These are phyloP conservation scores for Solanum ahanhuiri DNA, from an alignment of 257 asterid genomes.

Conservation along the genomic window DNA sequence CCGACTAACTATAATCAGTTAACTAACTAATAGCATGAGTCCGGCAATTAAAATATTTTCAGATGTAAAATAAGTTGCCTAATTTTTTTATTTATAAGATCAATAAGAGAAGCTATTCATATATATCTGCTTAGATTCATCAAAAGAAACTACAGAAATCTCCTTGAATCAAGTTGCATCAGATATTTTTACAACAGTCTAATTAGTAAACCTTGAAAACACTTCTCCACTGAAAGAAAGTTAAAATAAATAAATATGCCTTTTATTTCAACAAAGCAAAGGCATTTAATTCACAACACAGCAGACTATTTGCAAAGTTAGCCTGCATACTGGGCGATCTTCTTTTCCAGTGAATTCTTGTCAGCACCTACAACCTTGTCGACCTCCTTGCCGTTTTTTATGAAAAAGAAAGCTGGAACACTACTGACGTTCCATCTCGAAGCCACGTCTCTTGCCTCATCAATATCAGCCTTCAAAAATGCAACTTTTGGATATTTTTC, in stretches of 20 bases:
- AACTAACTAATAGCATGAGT: neutral
- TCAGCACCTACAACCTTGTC: constrained; percentile 54
- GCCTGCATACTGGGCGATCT: constrained; percentile 41
- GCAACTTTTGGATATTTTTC: constrained; percentile 36
- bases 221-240: neutral
- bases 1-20: neutral
- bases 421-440: constrained; percentile 41
- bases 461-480: constrained; percentile 60
- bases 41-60: neutral
- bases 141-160: neutral
- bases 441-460: constrained; percentile 53
- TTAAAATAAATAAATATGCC: neutral
- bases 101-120: neutral
- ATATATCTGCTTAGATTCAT: neutral
- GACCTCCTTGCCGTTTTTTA: constrained; percentile 51
- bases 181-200: neutral
- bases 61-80: too few species aligned
- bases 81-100: too few species aligned
- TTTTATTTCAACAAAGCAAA: neutral
- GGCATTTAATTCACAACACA: neutral
- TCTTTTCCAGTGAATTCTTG: constrained; percentile 39
- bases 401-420: constrained; percentile 55
- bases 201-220: neutral
- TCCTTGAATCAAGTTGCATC: neutral
- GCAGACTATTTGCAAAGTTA: neutral